A percentile compares a stretch with the other conserved stretches of the same genome.
Conservation (phyloP, 164 flowering plant genomes). For the Vitis cinerea region DNA sequence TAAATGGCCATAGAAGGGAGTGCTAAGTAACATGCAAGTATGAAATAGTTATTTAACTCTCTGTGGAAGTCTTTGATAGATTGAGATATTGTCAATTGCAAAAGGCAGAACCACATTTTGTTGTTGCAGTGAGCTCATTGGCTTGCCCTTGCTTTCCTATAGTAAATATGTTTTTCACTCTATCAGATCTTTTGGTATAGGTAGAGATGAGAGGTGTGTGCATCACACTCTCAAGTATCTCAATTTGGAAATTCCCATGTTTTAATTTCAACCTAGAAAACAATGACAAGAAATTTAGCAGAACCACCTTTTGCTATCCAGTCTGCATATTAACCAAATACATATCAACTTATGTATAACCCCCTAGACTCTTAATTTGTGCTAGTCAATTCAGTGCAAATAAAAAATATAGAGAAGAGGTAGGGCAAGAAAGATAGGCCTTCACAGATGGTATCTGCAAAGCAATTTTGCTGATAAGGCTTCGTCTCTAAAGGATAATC, state of each 20-base stretch:
- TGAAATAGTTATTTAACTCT: too few species aligned
- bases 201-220: slow-evolving; percentile 14
- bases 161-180: slow-evolving; percentile 32
- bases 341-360: too few species aligned
- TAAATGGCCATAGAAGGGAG: neutral
- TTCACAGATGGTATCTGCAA: slow-evolving; percentile 41
- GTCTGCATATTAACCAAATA: too few species aligned
- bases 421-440: slow-evolving; percentile 12
- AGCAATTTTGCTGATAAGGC: slow-evolving; percentile 28
- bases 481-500: slow-evolving; percentile 28
- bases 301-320: slow-evolving; percentile 41
- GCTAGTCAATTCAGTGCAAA: too few species aligned
- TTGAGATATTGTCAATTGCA: too few species aligned
- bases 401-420: neutral
- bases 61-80: too few species aligned
- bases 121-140: slow-evolving; percentile 30
- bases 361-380: too few species aligned
- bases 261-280: slow-evolving; percentile 35
- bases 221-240: slow-evolving; percentile 26
- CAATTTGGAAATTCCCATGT: slow-evolving; percentile 37
- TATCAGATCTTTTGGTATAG: slow-evolving; percentile 40
- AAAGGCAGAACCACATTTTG: slow-evolving; percentile 25
- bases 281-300: slow-evolving; percentile 3
- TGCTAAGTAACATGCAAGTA: neutral
- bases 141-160: slow-evolving; percentile 48